Conservation (phyloP, 2,329 filamentous ascomycete species). For the Sporothrix euskadiensis region DNA sequence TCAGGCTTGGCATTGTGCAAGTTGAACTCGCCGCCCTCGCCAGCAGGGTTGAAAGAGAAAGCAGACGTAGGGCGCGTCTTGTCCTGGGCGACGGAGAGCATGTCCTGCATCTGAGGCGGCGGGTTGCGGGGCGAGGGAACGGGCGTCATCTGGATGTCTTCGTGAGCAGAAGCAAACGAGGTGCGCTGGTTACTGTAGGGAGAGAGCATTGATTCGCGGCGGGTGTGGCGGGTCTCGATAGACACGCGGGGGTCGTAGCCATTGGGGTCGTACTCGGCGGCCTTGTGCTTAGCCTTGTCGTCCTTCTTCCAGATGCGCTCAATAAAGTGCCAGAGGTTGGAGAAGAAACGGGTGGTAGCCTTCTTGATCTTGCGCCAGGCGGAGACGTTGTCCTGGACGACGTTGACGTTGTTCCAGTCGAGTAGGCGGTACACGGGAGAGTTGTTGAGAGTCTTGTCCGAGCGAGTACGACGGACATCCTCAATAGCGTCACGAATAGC, state of each 20-base stretch:
- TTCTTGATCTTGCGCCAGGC: conserved; percentile 90
- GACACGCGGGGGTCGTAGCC: conserved; percentile 65
- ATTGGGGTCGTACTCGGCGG: conserved; percentile 48
- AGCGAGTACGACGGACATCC: conserved; percentile 85
- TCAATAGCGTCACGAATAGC: conserved; percentile 94
- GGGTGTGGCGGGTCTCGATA: conserved; percentile 59
- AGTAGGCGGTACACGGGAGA: conserved; percentile 87
- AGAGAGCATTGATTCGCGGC: conserved; percentile 56
- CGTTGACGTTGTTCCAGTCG: conserved; percentile 92
- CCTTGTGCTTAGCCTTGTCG: conserved; percentile 53
- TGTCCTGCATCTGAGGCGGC: conserved; percentile 39
- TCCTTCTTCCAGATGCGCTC: conserved; percentile 52
- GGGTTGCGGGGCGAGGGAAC: conserved; percentile 68
- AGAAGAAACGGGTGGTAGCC: conserved; percentile 65
- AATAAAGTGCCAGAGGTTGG: conserved; percentile 53
- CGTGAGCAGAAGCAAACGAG: conserved; percentile 57
- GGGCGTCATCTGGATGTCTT: conserved; percentile 93
- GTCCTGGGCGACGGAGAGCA: conserved; percentile 45
- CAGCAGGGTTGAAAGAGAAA: conserved; percentile 42
- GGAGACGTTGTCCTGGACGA: conserved; percentile 81
- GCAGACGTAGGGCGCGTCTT: conserved; percentile 38
- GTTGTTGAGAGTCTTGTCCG: conserved; percentile 95
- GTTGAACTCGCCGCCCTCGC: conserved; percentile 37
- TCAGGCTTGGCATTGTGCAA: conserved; percentile 52
- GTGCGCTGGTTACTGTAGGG: conserved; percentile 47